These are phyloP conservation scores for Eucalyptus regnans DNA, from an alignment of 345 rosid genomes.

Conservation along the genomic window DNA sequence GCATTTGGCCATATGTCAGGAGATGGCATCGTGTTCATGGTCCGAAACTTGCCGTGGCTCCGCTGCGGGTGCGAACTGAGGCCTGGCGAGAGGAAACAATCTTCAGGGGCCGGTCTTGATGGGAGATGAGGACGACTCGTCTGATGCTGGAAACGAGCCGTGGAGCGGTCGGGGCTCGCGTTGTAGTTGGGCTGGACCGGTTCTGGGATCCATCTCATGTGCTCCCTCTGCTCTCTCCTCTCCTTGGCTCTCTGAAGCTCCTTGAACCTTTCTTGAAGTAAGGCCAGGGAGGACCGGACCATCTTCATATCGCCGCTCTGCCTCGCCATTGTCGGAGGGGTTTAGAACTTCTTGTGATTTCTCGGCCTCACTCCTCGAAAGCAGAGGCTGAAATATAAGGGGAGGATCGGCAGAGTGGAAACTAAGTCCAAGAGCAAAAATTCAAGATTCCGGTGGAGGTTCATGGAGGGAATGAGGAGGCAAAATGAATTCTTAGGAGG, in stretches of 20 bases:
- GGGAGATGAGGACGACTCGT: not conserved
- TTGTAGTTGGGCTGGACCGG: not conserved
- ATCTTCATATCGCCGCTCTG: constrained; percentile 17
- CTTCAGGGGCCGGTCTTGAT: constrained; percentile 1
- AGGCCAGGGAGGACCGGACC: constrained; percentile 51
- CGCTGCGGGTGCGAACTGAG: constrained; percentile 10
- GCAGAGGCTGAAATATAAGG: not conserved
- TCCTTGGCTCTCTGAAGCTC: constrained; percentile 46
- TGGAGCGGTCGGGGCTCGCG: not conserved
- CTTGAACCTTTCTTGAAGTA: constrained; percentile 56
- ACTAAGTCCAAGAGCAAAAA: constrained; percentile 27
- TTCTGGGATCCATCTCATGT: constrained; percentile 21
- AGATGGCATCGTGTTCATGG: not conserved
- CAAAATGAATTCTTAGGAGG: constrained; percentile 20
- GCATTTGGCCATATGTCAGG: constrained; percentile 10
- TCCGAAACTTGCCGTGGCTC: constrained; percentile 1
- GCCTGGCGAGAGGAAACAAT: constrained; percentile 30
- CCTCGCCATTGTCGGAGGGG: constrained; percentile 13
- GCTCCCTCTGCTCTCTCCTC: constrained; percentile 47
- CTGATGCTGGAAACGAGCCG: not conserved
- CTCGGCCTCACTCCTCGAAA: not conserved
- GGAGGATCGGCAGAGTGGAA: constrained; percentile 16
- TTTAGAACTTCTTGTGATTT: not conserved
- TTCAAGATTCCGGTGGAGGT: constrained; percentile 1
- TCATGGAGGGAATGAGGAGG: constrained; percentile 32